phyloP scores from a whole-genome alignment of 441 rosid species.

The Erodium moschatum region DNA sequence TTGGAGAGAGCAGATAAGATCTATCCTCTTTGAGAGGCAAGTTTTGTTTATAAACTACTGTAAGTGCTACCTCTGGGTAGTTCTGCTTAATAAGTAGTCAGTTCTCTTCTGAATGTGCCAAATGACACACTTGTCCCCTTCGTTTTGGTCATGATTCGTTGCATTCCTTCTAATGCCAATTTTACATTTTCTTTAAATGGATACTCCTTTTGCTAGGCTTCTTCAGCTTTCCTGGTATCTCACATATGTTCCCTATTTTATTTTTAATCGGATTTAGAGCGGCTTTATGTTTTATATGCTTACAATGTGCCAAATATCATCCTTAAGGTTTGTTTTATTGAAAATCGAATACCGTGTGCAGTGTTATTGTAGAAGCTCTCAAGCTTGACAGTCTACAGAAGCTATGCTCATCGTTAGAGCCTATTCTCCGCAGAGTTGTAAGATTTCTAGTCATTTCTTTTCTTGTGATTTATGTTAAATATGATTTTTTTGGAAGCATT shows the following conservation, averaged over 20 bases:
- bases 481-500: neutral
- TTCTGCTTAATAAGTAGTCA: neutral
- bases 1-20: neutral
- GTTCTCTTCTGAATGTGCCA: neutral
- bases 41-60: neutral
- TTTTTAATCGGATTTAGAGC: neutral
- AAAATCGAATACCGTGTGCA: conserved; percentile 25
- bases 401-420: conserved; percentile 95
- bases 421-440: conserved; percentile 96
- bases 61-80: neutral
- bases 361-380: conserved; percentile 94
- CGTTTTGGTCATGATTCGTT: neutral
- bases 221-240: neutral
- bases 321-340: neutral
- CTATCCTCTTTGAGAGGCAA: neutral
- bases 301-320: neutral
- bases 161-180: neutral
- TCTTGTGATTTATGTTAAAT: neutral
- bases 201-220: neutral
- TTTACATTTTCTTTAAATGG: neutral
- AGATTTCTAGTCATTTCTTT: conserved; percentile 23
- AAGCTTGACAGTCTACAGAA: conserved; percentile 94
- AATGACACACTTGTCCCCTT: neutral
- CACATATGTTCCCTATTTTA: neutral
- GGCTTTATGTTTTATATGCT: neutral